Evolutionary conservation across 2,329 filamentous ascomycete genomes (phyloP), one percentile per base, ranked within the genome.

Genomic region (Akanthomyces lecanii): DNA sequence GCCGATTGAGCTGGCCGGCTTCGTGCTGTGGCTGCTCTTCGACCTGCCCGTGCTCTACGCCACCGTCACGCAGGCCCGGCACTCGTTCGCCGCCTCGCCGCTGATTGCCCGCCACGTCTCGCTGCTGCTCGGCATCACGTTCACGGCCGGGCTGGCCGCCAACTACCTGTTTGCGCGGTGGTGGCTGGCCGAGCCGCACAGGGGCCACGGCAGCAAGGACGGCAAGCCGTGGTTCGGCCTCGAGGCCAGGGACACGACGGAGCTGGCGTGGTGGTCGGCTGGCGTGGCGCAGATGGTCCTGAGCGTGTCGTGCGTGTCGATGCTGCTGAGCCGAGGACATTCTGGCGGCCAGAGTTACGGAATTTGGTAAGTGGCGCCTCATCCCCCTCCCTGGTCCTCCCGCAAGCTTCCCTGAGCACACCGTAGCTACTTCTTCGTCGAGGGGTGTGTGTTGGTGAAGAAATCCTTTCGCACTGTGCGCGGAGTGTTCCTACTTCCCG

Each of bases 201-300:
- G 73, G 11, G 76, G 77, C 1, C 72, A 71, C 52, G 76, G 77
- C 1, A 72, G 79, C 65, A 80, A 81, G 67, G 72, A 77, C 60
- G 80, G 80, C 52, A 80, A 79, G 70, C 76, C 74, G 66, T 79
- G 73, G 69, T 72, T 76, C 68, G 77, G 72, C 28, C 70, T 65
- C 51, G 77, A 75, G 64, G 76, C 70, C 51, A 74, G 71, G 38
- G 81, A 84, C 69, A 79, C 77, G 36, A 81, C 80, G 2, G 81
- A 84, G 71, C 66, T 82, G 68, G 76, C 77, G 1, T 82, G 76
- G 60, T 82, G 79, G 78, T 79, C 78, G 8, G 79, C 79, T 1
- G 76, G 77, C 40, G 67, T 79, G 18, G 73, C 74, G 30, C 80
- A 83, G 67, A 69, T 79, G 58, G 68, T 75, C 11, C 70, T 75